Evolutionary conservation across 441 rosid genomes (phyloP), one percentile per base, ranked within the genome.

Genomic region (Populus tomentosa): DNA sequence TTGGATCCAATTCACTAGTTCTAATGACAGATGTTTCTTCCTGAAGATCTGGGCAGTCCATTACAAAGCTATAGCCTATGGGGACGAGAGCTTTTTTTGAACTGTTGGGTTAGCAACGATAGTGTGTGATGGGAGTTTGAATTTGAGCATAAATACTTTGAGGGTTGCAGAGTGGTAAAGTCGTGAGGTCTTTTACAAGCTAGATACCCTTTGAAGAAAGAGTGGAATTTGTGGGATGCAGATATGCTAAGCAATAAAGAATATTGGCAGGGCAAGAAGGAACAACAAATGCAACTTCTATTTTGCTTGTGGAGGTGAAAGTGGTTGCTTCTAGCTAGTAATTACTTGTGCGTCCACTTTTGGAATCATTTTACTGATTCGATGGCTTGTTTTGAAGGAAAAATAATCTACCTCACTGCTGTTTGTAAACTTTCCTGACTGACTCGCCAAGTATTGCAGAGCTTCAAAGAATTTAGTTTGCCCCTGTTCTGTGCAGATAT

Each of bases 381-480:
- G 21, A 50, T 32, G 20, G 50, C 24, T 4, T 16, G 28, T 71
- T 21, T 11, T 28, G 36, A 33, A 32, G 6, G 74, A 33, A 6
- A 16, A 35, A 23, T 1, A 40, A n/a, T 69, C 3, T 85, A 89
- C 89, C 91, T 79, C 77, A 33, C 69, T 50, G 63, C 67, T 76
- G 67, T 26, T 26, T 36, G 70, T 72, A 36, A 86, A 20, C 76
- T 82, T 89, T 20, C 84, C 81, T 30, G 95, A 83, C 80, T 87
- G 90, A 10, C 88, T 73, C 4, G 85, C 86, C 46, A 89, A 72
- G 83, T 81, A 84, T 10, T 89, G 88, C 10, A 94, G 85, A 73
- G 83, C 80, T 26, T 92, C 91, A 20, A 90, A 81, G 82, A 90
- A 84, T 30, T 88, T 84, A 2, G 85, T 67, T 59, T 88, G 89